A percentile compares a stretch with the other conserved stretches of the same genome.
Conservation (phyloP, 805 yeast genomes). For the Kodamaea laetipori region DNA sequence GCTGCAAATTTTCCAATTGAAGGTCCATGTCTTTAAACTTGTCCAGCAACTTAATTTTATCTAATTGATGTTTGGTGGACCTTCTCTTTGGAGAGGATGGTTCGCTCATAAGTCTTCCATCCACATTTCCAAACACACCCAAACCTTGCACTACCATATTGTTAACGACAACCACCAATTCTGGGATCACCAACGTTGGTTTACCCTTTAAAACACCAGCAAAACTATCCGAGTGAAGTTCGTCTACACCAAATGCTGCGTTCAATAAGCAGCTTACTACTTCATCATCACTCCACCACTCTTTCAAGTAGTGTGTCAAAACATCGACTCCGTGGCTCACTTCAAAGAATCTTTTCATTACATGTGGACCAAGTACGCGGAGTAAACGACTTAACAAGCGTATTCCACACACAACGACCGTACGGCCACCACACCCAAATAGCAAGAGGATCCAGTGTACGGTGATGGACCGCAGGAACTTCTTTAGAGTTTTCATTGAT, state of each 20-base stretch:
- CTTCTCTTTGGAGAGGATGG: slow-evolving; percentile 5
- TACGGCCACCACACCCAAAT: slow-evolving; percentile 38
- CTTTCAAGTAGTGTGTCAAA: slow-evolving; percentile 45
- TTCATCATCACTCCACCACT: slow-evolving; percentile 52
- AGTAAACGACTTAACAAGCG: slow-evolving; percentile 54
- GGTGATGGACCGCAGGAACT: slow-evolving; percentile 54
- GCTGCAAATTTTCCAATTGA: slow-evolving; percentile 8
- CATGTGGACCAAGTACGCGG: slow-evolving; percentile 46
- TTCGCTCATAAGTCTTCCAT: slow-evolving; percentile 6
- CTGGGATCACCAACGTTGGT: slow-evolving; percentile 10
- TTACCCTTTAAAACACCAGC: slow-evolving; percentile 1
- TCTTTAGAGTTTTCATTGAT: slow-evolving; percentile 42
- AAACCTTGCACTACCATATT: slow-evolving; percentile 9
- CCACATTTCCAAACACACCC: slow-evolving; percentile 2
- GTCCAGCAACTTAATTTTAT: not conserved
- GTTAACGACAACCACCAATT: slow-evolving; percentile 8
- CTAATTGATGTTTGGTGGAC: not conserved
- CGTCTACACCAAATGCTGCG: slow-evolving; percentile 48
- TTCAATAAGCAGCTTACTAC: slow-evolving; percentile 40
- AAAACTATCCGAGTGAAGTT: not conserved
- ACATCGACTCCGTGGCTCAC: slow-evolving; percentile 52
- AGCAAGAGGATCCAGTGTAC: slow-evolving; percentile 66
- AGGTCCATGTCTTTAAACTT: slow-evolving; percentile 1
- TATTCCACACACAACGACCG: slow-evolving; percentile 43
- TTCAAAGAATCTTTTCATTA: slow-evolving; percentile 51